Percentiles rank a stretch among this genome's conserved stretches.
Conservation (phyloP, 768 basidiomycete species). For the Hortiboletus campestris region DNA sequence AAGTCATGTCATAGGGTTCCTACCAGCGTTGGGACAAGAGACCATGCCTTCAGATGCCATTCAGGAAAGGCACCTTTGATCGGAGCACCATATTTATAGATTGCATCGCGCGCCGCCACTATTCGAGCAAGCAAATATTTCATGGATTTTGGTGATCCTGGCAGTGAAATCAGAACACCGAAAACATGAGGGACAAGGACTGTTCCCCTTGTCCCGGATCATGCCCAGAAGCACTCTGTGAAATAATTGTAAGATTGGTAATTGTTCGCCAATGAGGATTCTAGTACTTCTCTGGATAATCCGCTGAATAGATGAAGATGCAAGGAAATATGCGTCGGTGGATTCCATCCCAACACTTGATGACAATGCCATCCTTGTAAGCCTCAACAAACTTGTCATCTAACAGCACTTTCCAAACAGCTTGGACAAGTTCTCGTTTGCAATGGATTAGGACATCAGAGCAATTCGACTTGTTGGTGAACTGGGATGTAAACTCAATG, state of each 20-base stretch:
- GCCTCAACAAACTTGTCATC: not conserved
- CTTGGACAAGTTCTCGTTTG: not conserved
- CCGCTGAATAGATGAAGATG: not conserved
- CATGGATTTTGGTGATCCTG: not conserved
- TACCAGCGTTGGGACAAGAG: conserved; percentile 13
- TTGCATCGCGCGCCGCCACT: not conserved
- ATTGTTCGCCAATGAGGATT: no score
- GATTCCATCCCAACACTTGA: not conserved
- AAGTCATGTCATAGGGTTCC: not conserved
- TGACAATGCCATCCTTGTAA: not conserved
- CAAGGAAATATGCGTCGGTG: not conserved
- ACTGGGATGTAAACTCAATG: not conserved
- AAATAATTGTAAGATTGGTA: not conserved
- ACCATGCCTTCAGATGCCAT: not conserved
- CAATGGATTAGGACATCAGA: not conserved
- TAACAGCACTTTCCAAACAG: not conserved
- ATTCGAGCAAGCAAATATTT: conserved; percentile 7
- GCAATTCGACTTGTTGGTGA: not conserved
- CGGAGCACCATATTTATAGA: conserved; percentile 2
- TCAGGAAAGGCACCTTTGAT: conserved; percentile 7
- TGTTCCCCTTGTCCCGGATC: not conserved
- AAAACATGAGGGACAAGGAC: conserved; percentile 29
- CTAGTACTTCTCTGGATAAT: conserved; percentile 3
- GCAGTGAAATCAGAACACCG: conserved; percentile 5
- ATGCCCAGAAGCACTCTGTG: conserved; percentile 26